These are phyloP conservation scores for Plasmopara halstedii DNA, from an alignment of 352 stramenopile species.

Conservation along the genomic window DNA sequence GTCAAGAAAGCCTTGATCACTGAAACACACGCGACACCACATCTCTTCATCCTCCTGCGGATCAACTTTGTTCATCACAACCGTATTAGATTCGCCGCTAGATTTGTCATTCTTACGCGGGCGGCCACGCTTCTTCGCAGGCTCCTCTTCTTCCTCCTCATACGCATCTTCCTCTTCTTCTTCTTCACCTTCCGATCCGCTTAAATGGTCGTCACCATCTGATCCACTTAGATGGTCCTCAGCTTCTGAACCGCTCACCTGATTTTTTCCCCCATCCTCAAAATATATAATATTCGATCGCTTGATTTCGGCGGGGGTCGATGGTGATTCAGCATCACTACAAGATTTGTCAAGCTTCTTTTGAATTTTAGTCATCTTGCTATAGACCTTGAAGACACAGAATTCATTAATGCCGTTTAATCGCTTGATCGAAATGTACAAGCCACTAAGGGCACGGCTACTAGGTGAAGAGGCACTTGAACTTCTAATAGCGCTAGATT, in stretches of 20 bases:
- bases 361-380: constrained; percentile 30
- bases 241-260: constrained; percentile 31
- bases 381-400: constrained; percentile 32
- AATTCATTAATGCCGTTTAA: constrained; percentile 19
- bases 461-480: constrained; percentile 20
- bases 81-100: constrained; percentile 12
- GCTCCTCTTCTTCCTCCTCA: constrained; percentile 28
- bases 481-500: constrained; percentile 21
- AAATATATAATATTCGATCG: constrained; percentile 3
- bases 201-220: constrained; percentile 21
- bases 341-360: constrained; percentile 31
- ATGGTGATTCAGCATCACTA: constrained; percentile 2
- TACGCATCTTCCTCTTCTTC: constrained; percentile 42
- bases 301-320: constrained; percentile 10
- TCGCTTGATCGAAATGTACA: constrained; percentile 35
- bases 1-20: constrained; percentile 79
- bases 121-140: constrained; percentile 28
- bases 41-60: constrained; percentile 76
- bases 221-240: constrained; percentile 21
- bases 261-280: constrained; percentile 33
- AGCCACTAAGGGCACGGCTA: constrained; percentile 18
- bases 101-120: constrained; percentile 29
- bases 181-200: constrained; percentile 26
- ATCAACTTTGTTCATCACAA: constrained; percentile 26
- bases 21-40: constrained; percentile 86